phyloP scores from a whole-genome alignment of 129 eudicot genomes.

The Heracleum sosnowskyi region DNA sequence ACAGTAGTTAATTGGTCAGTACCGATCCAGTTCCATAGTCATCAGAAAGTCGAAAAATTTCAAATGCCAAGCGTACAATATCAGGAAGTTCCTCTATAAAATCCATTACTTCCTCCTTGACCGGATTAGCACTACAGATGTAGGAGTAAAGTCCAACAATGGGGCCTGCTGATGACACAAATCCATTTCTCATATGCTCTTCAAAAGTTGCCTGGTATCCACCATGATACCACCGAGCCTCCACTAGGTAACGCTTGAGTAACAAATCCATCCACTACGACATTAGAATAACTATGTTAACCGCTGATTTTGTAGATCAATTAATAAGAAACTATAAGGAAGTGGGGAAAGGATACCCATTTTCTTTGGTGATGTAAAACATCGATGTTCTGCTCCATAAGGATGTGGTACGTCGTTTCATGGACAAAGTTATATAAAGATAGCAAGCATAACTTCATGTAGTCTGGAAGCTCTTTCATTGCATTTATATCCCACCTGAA shows the following conservation, averaged over 20 bases:
- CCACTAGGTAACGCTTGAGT: not conserved
- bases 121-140: not conserved
- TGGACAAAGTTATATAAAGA: slow-evolving; percentile 20
- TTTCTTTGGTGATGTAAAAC: not conserved
- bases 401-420: slow-evolving; percentile 27
- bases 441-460: slow-evolving; percentile 31
- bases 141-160: slow-evolving; percentile 13
- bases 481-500: not conserved
- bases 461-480: slow-evolving; percentile 29
- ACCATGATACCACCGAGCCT: not conserved
- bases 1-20: not conserved
- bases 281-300: not conserved
- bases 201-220: not conserved
- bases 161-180: slow-evolving; percentile 27
- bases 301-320: not conserved
- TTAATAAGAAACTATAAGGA: not conserved
- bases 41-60: not conserved
- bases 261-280: not conserved
- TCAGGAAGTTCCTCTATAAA: not conserved
- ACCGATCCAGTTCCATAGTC: not conserved
- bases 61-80: not conserved
- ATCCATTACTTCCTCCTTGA: not conserved
- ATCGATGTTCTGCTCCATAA: not conserved
- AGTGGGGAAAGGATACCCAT: not conserved
- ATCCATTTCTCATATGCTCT: slow-evolving; percentile 34